Evolutionary conservation across 116 monocot genomes (phyloP).

Genomic region (Papilionanthe hybrid): DNA sequence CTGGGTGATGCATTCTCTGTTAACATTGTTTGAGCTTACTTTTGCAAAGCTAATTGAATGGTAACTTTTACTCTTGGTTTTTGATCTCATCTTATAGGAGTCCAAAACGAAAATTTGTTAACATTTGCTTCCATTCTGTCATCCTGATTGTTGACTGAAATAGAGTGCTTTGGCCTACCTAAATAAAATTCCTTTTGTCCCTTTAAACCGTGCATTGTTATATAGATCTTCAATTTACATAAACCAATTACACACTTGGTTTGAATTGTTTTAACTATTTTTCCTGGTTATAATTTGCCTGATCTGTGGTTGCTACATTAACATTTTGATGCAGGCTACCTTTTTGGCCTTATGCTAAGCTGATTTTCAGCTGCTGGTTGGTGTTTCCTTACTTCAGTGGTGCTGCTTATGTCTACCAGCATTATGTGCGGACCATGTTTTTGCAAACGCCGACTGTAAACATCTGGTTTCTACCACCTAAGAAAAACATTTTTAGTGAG

Average conservation of each 20-base stretch:
- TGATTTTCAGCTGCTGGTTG: constrained; percentile 73
- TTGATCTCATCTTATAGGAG: not conserved
- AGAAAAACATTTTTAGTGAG: constrained; percentile 37
- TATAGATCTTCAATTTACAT: not conserved
- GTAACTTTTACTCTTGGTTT: constrained; percentile 12
- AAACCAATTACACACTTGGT: not conserved
- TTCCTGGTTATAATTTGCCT: not conserved
- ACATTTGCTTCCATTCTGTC: not conserved
- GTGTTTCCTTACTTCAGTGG: constrained; percentile 89
- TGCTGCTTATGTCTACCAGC: constrained; percentile 76
- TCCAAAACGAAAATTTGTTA: not conserved
- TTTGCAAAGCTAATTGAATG: constrained; percentile 46
- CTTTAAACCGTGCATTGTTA: not conserved
- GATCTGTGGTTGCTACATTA: not conserved
- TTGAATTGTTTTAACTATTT: not conserved
- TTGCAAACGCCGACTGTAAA: constrained; percentile 50
- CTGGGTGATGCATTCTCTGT: constrained; percentile 75
- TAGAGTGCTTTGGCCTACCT: no score
- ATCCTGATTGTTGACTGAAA: not conserved
- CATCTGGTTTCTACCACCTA: constrained; percentile 47
- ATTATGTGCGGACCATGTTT: constrained; percentile 63
- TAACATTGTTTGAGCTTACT: constrained; percentile 78
- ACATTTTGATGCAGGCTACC: constrained; percentile 55
- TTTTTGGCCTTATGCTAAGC: constrained; percentile 76
- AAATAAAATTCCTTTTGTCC: no score